phyloP scores from a whole-genome alignment of 108 stramenopile species.

The Skeletonema potamos region DNA sequence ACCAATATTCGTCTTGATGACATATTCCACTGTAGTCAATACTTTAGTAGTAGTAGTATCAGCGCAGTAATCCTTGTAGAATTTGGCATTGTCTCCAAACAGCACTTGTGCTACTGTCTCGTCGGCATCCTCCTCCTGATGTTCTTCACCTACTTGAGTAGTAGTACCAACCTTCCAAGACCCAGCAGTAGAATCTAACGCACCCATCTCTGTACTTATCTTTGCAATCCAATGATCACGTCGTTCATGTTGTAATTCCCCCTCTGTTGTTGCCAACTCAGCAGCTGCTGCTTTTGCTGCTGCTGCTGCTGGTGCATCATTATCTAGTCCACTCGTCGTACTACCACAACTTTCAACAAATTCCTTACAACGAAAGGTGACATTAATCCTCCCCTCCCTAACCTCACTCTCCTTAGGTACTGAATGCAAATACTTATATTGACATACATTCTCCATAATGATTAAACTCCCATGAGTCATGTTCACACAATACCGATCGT shows the following conservation, averaged over 20 bases:
- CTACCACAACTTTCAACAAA: background rate
- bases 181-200: slow-evolving; percentile 14
- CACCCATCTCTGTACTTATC: slow-evolving; percentile 30
- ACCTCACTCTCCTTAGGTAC: slow-evolving; percentile 55
- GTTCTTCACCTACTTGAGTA: background rate
- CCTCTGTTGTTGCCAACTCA: slow-evolving; percentile 34
- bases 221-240: slow-evolving; percentile 56
- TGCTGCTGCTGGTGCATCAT: too few relatives aligned
- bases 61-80: background rate
- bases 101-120: slow-evolving; percentile 15
- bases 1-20: slow-evolving; percentile 65
- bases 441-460: slow-evolving; percentile 71
- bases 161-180: slow-evolving; percentile 15
- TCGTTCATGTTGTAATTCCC: slow-evolving; percentile 57
- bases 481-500: slow-evolving; percentile 47
- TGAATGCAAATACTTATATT: slow-evolving; percentile 56
- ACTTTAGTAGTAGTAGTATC: too few relatives aligned
- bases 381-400: slow-evolving; percentile 62
- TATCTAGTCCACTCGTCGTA: too few relatives aligned
- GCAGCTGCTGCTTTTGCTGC: background rate
- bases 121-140: slow-evolving; percentile 1
- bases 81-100: slow-evolving; percentile 41
- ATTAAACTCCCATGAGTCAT: slow-evolving; percentile 52
- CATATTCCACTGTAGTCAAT: slow-evolving; percentile 39
- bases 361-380: slow-evolving; percentile 71